Percentiles rank a stretch among this genome's conserved stretches.
These are phyloP conservation scores for Coelastrella sp. DNA, from an alignment of 139 green algal genomes.

Conservation along the genomic window DNA sequence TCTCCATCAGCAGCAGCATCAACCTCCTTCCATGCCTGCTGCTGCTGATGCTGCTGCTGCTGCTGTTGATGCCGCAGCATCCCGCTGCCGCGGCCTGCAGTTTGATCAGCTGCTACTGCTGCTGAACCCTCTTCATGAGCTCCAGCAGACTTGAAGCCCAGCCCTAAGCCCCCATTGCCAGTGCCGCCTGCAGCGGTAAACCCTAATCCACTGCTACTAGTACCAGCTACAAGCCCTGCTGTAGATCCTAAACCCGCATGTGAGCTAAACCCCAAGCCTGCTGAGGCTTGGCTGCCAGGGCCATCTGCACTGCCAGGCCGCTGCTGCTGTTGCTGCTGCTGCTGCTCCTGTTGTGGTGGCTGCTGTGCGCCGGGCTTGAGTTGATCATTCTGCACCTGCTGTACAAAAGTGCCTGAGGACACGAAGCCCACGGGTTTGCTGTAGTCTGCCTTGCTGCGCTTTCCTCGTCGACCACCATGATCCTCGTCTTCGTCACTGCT, in stretches of 20 bases:
- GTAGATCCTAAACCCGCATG: conserved; percentile 2
- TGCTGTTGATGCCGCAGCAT: not conserved
- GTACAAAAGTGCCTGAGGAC: conserved; percentile 66
- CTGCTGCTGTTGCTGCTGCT: conserved; percentile 38
- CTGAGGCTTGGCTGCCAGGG: not conserved
- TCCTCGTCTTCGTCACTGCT: conserved; percentile 59
- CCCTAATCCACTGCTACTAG: conserved; percentile 31
- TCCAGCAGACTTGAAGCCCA: conserved; percentile 53
- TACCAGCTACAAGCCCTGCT: conserved; percentile 50
- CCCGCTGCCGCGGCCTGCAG: not conserved
- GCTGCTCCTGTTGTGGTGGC: conserved; percentile 22
- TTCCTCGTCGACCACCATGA: conserved; percentile 41
- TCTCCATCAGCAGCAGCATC: conserved; percentile 44
- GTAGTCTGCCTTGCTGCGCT: conserved; percentile 53
- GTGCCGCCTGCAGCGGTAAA: conserved; percentile 13
- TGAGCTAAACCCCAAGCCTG: conserved; percentile 30
- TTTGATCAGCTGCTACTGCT: conserved; percentile 2
- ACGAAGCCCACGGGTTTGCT: conserved; percentile 89
- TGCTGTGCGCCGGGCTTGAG: not conserved
- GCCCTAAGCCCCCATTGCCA: conserved; percentile 29
- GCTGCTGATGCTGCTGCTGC: not conserved
- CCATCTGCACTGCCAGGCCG: not conserved
- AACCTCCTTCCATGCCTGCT: conserved; percentile 50
- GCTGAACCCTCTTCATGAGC: conserved; percentile 7
- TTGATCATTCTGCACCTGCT: conserved; percentile 36